Percentiles rank a stretch among this genome's conserved stretches.
Evolutionary conservation across 495 filamentous ascomycete genomes (phyloP).

Genomic region (Viridothelium virens): DNA sequence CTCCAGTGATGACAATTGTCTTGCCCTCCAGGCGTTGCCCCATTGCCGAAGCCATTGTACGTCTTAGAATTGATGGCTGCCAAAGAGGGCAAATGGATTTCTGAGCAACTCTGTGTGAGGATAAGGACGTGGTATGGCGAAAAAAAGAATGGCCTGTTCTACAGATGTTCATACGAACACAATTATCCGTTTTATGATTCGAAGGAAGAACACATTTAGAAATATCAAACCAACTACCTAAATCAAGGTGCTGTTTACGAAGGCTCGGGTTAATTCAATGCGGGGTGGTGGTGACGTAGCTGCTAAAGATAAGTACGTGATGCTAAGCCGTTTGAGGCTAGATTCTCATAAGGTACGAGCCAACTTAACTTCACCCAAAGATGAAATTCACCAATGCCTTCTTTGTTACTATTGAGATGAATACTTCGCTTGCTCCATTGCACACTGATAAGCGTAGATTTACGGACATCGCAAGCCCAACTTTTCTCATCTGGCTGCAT

Average conservation of each 20-base stretch:
- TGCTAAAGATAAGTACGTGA: too few species aligned
- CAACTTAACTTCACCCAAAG: background rate
- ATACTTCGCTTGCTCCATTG: too few species aligned
- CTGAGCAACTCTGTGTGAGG: background rate
- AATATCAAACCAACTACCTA: background rate
- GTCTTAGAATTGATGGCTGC: constrained; percentile 6
- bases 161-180: background rate
- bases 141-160: background rate
- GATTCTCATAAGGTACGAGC: background rate
- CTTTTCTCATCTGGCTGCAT: too few species aligned
- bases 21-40: constrained; percentile 86
- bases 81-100: background rate
- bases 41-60: constrained; percentile 62
- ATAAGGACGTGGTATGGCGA: background rate
- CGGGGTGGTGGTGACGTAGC: constrained; percentile 5
- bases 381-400: too few species aligned
- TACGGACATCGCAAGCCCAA: too few species aligned
- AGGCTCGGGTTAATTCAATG: constrained; percentile 6
- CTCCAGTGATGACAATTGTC: constrained; percentile 86
- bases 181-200: background rate
- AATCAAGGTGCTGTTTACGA: background rate
- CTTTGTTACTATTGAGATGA: too few species aligned
- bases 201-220: background rate
- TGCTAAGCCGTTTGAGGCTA: background rate
- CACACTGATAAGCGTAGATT: too few species aligned